Evolutionary conservation across 169 alveolate genomes (phyloP), one percentile per base, ranked within the genome.

Genomic region (Cryptosporidium felis): DNA sequence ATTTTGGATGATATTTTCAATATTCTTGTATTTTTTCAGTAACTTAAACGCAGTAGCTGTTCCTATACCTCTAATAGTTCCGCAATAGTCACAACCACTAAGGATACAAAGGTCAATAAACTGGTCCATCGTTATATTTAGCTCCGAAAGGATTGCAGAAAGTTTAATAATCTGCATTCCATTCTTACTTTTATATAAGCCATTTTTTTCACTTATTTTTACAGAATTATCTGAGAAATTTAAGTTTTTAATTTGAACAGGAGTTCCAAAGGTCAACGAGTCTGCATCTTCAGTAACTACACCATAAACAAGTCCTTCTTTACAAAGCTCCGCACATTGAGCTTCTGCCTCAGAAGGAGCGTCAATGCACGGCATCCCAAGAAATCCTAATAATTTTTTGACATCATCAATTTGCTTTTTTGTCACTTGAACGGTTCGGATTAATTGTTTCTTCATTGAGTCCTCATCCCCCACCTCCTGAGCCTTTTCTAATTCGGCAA

Each of bases 291-390:
- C 99, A 16, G 98, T 95, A 14, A 96, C 99, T 5, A 98, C 95
- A 47, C 97, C 98, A 89, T 89, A 94, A 14, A 96, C 98, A 66
- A 91, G 88, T 56, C 96, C 96, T 58, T 92, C 91, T 88, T 95
- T 94, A 9, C 96, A 96, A 36, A 96, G 88, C 45, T 91, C 94
- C 23, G 99, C 98, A 89, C 99, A 97, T 82, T 95, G 96, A 0
- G 99, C 98, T 90, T 97, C 99, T 3, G 99, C 99, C 82, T 97
- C 99, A 36, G 96, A 89, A 4, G 98, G 97, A 0, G 99, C 99
- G 80, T 95, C 95, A 40, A 96, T 92, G 18, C 94, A 95, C 0
- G 99, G 99, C 36, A 96, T 85, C 8, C 99, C 99, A 96, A 97
- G 91, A 74, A 96, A 90, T 62, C 92, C 81, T 28, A 96, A 91